Percentiles rank a stretch among this genome's conserved stretches.
These are phyloP conservation scores for Alternaria alternata DNA, from an alignment of 2,329 filamentous ascomycete species.

Conservation along the genomic window DNA sequence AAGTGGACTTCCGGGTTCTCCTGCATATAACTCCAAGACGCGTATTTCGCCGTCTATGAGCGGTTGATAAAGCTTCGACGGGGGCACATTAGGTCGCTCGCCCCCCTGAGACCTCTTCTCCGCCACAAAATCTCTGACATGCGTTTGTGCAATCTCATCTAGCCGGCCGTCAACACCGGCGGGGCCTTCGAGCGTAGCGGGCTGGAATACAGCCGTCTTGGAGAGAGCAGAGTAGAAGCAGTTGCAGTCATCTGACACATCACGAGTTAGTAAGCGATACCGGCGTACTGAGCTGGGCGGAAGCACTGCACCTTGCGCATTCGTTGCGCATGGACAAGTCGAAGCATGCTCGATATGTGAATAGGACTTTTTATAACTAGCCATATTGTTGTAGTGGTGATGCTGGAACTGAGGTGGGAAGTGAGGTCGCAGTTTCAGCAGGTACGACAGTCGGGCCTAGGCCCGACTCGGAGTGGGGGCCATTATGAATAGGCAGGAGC, in stretches of 20 bases:
- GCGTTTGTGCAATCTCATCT: conserved; percentile 15
- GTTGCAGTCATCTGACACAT: conserved; percentile 14
- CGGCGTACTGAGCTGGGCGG: background rate
- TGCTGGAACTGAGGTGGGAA: background rate
- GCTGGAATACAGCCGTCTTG: conserved; percentile 17
- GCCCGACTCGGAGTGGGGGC: conserved; percentile 10
- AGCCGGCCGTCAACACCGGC: conserved; percentile 5
- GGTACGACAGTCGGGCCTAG: conserved; percentile 1
- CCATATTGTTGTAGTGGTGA: conserved; percentile 6
- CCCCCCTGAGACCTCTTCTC: background rate
- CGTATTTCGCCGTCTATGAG: conserved; percentile 29
- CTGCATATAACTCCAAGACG: conserved; percentile 30
- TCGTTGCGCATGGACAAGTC: conserved; percentile 12
- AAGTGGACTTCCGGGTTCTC: conserved; percentile 10
- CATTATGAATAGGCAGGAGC: background rate
- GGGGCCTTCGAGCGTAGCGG: conserved; percentile 16
- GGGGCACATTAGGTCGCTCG: background rate
- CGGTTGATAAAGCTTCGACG: conserved; percentile 11
- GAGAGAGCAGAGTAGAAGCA: conserved; percentile 22
- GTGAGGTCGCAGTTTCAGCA: conserved; percentile 9
- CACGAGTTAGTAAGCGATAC: background rate
- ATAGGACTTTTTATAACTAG: conserved; percentile 10
- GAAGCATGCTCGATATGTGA: conserved; percentile 18
- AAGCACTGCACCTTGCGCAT: conserved; percentile 16
- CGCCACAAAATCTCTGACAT: conserved; percentile 14